Evolutionary conservation across 148 eudicot species (phyloP).

Genomic region (Rhododendron ovatum): DNA sequence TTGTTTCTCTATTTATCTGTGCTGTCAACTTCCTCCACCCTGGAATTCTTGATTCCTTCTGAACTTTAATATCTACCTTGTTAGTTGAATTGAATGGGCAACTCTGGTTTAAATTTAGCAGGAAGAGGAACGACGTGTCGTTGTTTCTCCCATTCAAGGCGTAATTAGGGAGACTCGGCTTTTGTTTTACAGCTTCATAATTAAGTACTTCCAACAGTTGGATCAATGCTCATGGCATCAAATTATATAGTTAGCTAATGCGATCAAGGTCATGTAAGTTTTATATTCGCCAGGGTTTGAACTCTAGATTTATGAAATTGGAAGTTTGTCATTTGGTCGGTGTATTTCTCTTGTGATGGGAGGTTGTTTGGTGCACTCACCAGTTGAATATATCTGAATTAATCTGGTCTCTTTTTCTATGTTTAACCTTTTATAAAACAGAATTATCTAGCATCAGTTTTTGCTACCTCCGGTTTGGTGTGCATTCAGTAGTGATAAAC

Average conservation of each 20-base stretch:
- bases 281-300: not conserved
- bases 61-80: not conserved
- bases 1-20: not conserved
- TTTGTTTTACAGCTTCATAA: not conserved
- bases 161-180: not conserved
- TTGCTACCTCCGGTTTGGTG: not conserved
- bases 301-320: not conserved
- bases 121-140: not conserved
- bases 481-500: not conserved
- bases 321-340: not conserved
- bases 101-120: not conserved
- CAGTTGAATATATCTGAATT: not conserved
- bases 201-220: not conserved
- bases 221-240: not conserved
- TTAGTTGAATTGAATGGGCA: not conserved
- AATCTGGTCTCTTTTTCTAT: not conserved
- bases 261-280: not conserved
- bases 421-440: not conserved
- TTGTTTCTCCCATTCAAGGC: not conserved
- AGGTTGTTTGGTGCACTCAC: not conserved
- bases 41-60: not conserved
- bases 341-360: not conserved
- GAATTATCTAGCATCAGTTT: not conserved
- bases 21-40: not conserved
- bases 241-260: not conserved